Evolutionary conservation across 768 basidiomycete genomes (phyloP).

Genomic region (Termitomyces sp.): DNA sequence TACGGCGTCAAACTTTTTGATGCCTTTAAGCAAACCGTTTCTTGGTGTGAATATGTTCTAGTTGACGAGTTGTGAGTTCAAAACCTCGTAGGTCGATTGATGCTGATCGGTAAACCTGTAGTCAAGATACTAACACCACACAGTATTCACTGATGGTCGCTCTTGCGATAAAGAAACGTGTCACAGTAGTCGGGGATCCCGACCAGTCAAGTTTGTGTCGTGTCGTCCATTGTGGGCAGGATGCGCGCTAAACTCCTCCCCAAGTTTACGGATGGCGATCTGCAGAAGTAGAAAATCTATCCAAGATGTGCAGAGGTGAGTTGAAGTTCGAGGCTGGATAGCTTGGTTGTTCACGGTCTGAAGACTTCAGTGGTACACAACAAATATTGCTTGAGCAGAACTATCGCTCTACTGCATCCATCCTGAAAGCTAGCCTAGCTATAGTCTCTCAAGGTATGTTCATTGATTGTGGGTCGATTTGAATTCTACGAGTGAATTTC

Average conservation of each 20-base stretch:
- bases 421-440: slow-evolving; percentile 65
- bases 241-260: background rate
- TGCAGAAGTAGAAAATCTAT: slow-evolving; percentile 70
- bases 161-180: slow-evolving; percentile 49
- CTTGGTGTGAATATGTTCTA: slow-evolving; percentile 63
- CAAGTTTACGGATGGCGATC: slow-evolving; percentile 84
- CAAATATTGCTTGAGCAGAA: slow-evolving; percentile 82
- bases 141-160: slow-evolving; percentile 78
- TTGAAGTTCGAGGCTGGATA: background rate
- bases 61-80: slow-evolving; percentile 75
- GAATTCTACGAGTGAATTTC: background rate
- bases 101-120: slow-evolving; percentile 15
- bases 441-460: slow-evolving; percentile 74
- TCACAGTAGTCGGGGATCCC: slow-evolving; percentile 86
- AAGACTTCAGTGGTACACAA: slow-evolving; percentile 59
- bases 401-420: slow-evolving; percentile 78
- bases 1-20: slow-evolving; percentile 65
- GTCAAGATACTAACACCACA: slow-evolving; percentile 76
- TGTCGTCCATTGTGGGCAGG: background rate
- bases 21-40: slow-evolving; percentile 38
- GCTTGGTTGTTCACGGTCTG: background rate
- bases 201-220: slow-evolving; percentile 72
- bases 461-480: background rate
- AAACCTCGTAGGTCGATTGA: background rate
- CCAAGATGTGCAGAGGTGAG: slow-evolving; percentile 61